Conservation (phyloP, 2,329 filamentous ascomycete species). For the Chrysosporium queenslandicum region DNA sequence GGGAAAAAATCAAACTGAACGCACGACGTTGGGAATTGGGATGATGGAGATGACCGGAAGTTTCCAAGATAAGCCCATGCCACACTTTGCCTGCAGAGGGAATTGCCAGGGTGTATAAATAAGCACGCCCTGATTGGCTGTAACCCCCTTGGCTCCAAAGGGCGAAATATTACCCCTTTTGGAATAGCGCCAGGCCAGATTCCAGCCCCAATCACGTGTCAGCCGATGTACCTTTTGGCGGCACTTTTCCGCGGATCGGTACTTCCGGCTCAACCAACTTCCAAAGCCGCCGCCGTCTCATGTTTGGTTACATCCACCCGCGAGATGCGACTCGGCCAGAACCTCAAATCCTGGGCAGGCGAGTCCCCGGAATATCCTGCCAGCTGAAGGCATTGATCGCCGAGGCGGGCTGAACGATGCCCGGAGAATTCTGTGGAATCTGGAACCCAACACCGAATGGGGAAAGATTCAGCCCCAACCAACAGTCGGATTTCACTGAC, state of each 20-base stretch:
- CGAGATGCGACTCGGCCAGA: neutral
- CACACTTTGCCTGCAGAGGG: neutral
- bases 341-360: neutral
- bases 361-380: neutral
- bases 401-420: neutral
- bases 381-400: neutral
- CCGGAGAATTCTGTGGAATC: neutral
- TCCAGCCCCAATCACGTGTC: slow-evolving; percentile 3
- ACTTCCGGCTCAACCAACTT: neutral
- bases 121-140: slow-evolving; percentile 19
- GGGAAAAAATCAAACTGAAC: neutral
- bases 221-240: neutral
- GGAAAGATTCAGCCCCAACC: no score
- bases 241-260: neutral
- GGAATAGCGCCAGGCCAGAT: neutral
- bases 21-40: neutral
- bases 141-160: neutral
- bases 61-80: neutral
- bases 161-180: slow-evolving; percentile 4
- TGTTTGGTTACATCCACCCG: neutral
- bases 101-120: neutral
- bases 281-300: neutral
- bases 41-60: neutral
- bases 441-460: neutral
- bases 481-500: no score